A percentile compares a stretch with the other conserved stretches of the same genome.
Evolutionary conservation across 495 filamentous ascomycete genomes (phyloP).

Genomic region (Bombardia bombarda): DNA sequence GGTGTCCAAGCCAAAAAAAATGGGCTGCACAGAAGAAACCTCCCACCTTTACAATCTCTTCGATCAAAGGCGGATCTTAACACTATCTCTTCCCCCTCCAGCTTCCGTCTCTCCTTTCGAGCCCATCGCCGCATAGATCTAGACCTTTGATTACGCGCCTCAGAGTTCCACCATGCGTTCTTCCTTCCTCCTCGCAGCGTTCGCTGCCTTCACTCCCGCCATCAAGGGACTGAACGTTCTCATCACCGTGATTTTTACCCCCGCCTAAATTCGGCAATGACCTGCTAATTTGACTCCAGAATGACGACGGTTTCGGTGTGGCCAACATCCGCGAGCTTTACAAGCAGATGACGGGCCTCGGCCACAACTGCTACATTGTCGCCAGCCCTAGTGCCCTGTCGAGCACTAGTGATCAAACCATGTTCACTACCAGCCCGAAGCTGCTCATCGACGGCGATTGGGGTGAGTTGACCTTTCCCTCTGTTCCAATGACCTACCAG

Average conservation of each 20-base stretch:
- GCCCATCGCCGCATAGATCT: too few relatives aligned
- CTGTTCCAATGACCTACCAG: neutral
- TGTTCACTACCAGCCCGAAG: conserved; percentile 21
- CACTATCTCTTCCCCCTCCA: too few relatives aligned
- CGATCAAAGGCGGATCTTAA: too few relatives aligned
- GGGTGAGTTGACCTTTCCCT: conserved; percentile 1
- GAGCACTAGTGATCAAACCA: conserved; percentile 15
- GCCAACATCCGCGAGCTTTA: conserved; percentile 37
- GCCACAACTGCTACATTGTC: conserved; percentile 32
- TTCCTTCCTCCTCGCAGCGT: conserved; percentile 2
- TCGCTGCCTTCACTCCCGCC: neutral
- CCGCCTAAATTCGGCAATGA: neutral
- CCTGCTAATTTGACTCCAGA: conserved; percentile 10
- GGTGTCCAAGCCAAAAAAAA: too few relatives aligned
- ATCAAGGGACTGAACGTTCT: conserved; percentile 13
- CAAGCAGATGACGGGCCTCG: conserved; percentile 24
- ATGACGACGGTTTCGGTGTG: conserved; percentile 37
- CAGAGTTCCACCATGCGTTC: too few relatives aligned
- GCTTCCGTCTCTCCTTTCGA: too few relatives aligned
- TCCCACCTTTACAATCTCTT: too few relatives aligned
- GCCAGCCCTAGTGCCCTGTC: conserved; percentile 20
- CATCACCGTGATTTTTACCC: conserved; percentile 10
- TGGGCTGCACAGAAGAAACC: too few relatives aligned
- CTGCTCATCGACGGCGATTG: conserved; percentile 17
- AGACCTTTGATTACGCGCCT: too few relatives aligned